Base-by-base conservation (phyloP, 2,329 filamentous ascomycete species). In the Sporothrix globosa region DNA sequence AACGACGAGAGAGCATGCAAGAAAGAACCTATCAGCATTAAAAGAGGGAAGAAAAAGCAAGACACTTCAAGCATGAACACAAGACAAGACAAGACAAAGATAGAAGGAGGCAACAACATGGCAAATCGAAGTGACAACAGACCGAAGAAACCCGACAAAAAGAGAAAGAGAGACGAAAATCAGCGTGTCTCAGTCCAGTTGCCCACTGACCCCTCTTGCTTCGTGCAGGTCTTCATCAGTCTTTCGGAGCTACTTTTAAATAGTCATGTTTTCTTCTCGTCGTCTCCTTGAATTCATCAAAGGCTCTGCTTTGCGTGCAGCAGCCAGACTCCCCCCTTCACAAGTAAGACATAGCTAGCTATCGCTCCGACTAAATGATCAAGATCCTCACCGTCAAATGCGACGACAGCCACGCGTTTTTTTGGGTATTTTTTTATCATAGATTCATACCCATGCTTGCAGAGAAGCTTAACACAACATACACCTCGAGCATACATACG, bases 171-270 rank as follows among this genome's bases (percentile, higher is more conserved):
- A 53, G 21, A 56, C 13, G 39, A 30, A 46, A 58, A 46, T 19
- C 63, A 21, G 63, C 63, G 21, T 66, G 63, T 67, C 63, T 67
- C 48, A 67, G 46, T 52, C 63, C n/a, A 53, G 19, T 9, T 24
- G 44, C 44, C n/a, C 19, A 39, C 56, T 39, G 50, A 53, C 56
- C 54, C 58, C 39, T 46, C 39, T 63, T 63, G 21, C 58, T 67
- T 53, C 63, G 63, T 67, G 63, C 63, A 53, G 30, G 48, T 67
- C 63, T 66, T 67, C 30, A 52, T 41, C 48, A 53, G 17, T n/a
- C 50, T 48, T 48, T 53, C 63, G 48, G 63, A 48, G 48, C 30
- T 54, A 53, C 39, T 34, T 34, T 34, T 48, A 34, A 34, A 34
- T 34, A 34, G 34, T 34, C 6, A 9, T 1, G 7, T 63, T 21